phyloP scores from a whole-genome alignment of 2,329 filamentous ascomycete species.

The Exophiala bonariae region DNA sequence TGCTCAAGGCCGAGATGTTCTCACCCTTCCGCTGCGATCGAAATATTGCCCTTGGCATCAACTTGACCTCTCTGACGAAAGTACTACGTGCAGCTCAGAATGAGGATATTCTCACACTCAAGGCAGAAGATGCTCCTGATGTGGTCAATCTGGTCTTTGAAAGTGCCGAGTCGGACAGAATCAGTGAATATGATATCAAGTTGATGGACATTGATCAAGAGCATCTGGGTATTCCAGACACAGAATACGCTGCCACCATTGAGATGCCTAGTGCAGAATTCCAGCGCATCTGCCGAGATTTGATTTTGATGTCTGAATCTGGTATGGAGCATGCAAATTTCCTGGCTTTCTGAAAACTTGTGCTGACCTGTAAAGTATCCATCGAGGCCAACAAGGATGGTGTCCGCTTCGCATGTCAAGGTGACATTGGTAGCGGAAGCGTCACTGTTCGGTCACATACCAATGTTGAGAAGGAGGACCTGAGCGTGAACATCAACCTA shows the following conservation, averaged over 20 bases:
- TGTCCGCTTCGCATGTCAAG: slow-evolving; percentile 88
- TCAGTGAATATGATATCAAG: slow-evolving; percentile 99
- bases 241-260: slow-evolving; percentile 94
- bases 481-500: slow-evolving; percentile 85
- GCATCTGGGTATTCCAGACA: slow-evolving; percentile 96
- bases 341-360: neutral
- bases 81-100: slow-evolving; percentile 91
- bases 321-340: slow-evolving; percentile 59
- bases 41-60: slow-evolving; percentile 97
- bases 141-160: slow-evolving; percentile 95
- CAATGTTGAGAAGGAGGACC: slow-evolving; percentile 83
- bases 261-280: slow-evolving; percentile 88
- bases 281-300: slow-evolving; percentile 89
- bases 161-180: slow-evolving; percentile 79
- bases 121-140: slow-evolving; percentile 95
- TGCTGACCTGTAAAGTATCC: slow-evolving; percentile 61
- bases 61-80: slow-evolving; percentile 94
- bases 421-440: slow-evolving; percentile 93
- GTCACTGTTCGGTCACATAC: slow-evolving; percentile 88
- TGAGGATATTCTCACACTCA: slow-evolving; percentile 92
- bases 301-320: slow-evolving; percentile 90
- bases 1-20: slow-evolving; percentile 94
- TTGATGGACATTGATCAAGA: slow-evolving; percentile 99
- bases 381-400: slow-evolving; percentile 98
- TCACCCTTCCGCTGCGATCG: slow-evolving; percentile 96